Conservation (phyloP, 768 basidiomycete genomes). For the Strobilomyces confusus region DNA sequence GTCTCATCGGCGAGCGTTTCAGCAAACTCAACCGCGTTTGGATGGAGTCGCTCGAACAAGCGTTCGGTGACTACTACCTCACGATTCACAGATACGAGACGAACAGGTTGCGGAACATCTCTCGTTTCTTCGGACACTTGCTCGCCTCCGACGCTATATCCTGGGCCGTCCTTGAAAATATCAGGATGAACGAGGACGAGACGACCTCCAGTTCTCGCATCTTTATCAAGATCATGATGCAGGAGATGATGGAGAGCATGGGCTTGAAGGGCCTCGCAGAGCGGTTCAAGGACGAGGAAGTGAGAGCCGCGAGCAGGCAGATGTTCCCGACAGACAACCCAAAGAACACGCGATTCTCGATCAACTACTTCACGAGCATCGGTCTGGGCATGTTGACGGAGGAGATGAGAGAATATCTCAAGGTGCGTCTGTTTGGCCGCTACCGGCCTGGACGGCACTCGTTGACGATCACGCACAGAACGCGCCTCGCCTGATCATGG, state of each 20-base stretch:
- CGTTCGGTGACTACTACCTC: slow-evolving; percentile 86
- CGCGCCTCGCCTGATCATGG: slow-evolving; percentile 89
- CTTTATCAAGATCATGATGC: slow-evolving; percentile 95
- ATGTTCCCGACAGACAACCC: slow-evolving; percentile 98
- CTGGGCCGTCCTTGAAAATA: slow-evolving; percentile 78
- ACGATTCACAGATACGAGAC: slow-evolving; percentile 99
- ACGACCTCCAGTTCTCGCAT: slow-evolving; percentile 96
- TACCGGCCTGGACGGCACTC: neutral
- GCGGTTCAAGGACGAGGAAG: slow-evolving; percentile 84
- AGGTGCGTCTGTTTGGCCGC: slow-evolving; percentile 48
- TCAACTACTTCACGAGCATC: slow-evolving; percentile 98
- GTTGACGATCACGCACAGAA: slow-evolving; percentile 49
- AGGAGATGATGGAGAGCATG: slow-evolving; percentile 93
- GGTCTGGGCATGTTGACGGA: slow-evolving; percentile 89
- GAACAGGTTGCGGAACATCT: slow-evolving; percentile 95
- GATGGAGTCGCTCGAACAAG: slow-evolving; percentile 84
- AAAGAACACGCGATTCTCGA: slow-evolving; percentile 92
- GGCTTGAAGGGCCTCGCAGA: slow-evolving; percentile 84
- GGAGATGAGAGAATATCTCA: slow-evolving; percentile 94
- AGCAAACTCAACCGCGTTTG: slow-evolving; percentile 94
- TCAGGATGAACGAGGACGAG: slow-evolving; percentile 96
- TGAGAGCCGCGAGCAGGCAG: slow-evolving; percentile 63
- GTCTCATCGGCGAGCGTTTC: slow-evolving; percentile 93
- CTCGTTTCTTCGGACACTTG: slow-evolving; percentile 93
- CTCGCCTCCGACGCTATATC: slow-evolving; percentile 82